Evolutionary conservation across 1,139 yeast genomes (phyloP), one percentile per base, ranked within the genome.

Genomic region (Wickerhamomyces sp.): DNA sequence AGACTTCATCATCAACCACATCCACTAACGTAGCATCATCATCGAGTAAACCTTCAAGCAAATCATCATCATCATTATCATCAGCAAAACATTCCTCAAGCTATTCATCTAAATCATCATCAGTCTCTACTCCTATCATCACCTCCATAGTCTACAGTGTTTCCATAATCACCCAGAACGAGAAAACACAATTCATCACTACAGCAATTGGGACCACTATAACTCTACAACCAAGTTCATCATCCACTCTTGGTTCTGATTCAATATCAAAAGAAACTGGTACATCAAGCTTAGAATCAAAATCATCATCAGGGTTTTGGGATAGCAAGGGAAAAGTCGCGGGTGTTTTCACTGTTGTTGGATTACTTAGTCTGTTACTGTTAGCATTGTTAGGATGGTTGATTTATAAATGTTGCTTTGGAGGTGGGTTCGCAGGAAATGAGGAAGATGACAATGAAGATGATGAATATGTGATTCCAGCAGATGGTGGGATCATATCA

Each of bases 341-440:
- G 0, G 90, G 90, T 11, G 81, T 83, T 0, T 84, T 84, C 62
- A 75, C 84, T 0, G 89, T 76, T 0, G 89, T 84, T 7, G 89
- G 84, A 2, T 59, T 82, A 5, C 78, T 77, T 3, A 76, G 65
- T 0, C 57, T 73, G 1, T 78, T 72, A 0, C 41, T 79, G 1
- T 48, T 70, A 1, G 44, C 60, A 10, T 54, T 59, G 45, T 52
- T 66, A 32, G 50, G 61, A 37, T 54, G 60, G 48, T 40, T 37
- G n/a, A 37, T 42, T 37, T 34, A 40, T 50, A 59, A 40, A 54
- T 46, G 45, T 45, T 49, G 45, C 48, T 47, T 48, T 15, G 44
- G 55, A 30, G 41, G 49, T 18, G 23, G 23, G 5, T 18, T 18
- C 23, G 23, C 23, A 8, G 36, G 35, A n/a, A 38, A 30, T 11